Evolutionary conservation across 2,329 filamentous ascomycete genomes (phyloP), one percentile per base, ranked within the genome.

Genomic region (Cladophialophora carrionii): DNA sequence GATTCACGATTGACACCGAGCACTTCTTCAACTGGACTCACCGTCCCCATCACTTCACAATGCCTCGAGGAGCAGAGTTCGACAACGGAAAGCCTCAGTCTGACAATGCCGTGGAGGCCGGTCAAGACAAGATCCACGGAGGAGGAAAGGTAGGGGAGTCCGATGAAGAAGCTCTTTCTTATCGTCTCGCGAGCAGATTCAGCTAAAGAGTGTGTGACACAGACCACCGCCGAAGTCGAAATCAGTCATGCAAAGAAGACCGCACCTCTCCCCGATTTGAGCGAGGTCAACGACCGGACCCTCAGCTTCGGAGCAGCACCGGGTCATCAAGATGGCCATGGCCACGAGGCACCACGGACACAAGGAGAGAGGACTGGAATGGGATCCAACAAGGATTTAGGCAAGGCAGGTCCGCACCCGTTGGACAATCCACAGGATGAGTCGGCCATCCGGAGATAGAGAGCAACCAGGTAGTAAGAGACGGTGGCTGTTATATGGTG

Each of bases 61-160:
- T 79, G 77, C 73, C 75, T 71, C 77, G 77, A 72, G 76, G 77
- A 70, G 76, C 76, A 54, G 74, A 78, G 26, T 79, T 72, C 72
- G 67, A 59, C 46, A 72, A 78, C 70, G 73, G 72, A 57, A n/a
- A 75, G 58, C 73, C 72, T 58, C 77, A 77, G 61, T 74, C 73
- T 70, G 76, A 79, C 71, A 79, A 79, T 72, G 64, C 77, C 53
- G 74, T 79, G 43, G 74, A 76, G 26, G 67, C 70, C 56, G 76
- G 74, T 22, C 34, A 71, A 34, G 75, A 67, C 52, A 76, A 76
- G 68, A 72, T 72, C 58, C 77, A 79, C 69, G 77, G 77, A 34
- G 71, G 67, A 62, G 61, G 71, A n/a, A 72, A 71, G 41, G 76
- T 58, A 49, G 8, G 56, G 56, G 20, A 61, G 71, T 1, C 48